A percentile compares a stretch with the other conserved stretches of the same genome.
Evolutionary conservation across 257 asterid species (phyloP).

Genomic region (Orobanche coerulescens): DNA sequence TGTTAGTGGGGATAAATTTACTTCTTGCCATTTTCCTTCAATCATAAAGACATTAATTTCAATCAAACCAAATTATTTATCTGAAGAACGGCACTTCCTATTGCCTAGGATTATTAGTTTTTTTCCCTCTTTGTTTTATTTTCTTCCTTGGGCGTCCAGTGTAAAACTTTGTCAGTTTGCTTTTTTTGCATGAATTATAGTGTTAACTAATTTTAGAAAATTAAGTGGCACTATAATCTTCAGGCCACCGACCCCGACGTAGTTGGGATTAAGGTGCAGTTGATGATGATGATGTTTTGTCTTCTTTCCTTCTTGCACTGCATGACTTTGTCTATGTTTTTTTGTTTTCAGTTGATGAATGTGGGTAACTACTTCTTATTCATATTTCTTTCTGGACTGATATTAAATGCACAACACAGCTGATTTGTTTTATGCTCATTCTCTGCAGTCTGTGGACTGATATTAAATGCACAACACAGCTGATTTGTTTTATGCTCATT

Average conservation of each 20-base stretch:
- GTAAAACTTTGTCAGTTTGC: too few relatives aligned
- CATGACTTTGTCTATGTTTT: neutral
- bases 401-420: slow-evolving; percentile 16
- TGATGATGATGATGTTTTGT: too few relatives aligned
- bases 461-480: slow-evolving; percentile 16
- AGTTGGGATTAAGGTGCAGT: too few relatives aligned
- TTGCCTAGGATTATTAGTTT: neutral
- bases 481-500: slow-evolving; percentile 20
- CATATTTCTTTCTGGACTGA: neutral
- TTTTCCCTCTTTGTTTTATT: neutral
- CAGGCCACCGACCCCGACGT: too few relatives aligned
- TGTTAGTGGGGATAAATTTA: neutral
- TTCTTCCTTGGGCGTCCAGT: too few relatives aligned
- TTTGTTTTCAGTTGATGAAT: slow-evolving; percentile 18
- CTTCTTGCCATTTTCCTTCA: neutral
- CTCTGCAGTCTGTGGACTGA: too few relatives aligned
- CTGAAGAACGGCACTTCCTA: neutral
- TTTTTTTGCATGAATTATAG: too few relatives aligned
- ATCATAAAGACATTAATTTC: neutral
- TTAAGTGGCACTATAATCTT: too few relatives aligned
- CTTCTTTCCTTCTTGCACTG: slow-evolving; percentile 1
- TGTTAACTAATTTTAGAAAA: too few relatives aligned
- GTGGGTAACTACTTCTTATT: slow-evolving; percentile 14
- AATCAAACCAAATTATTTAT: neutral
- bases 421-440: slow-evolving; percentile 21